Conservation (phyloP, 1,284 basidiomycete genomes). For the Pterulicium gracile region DNA sequence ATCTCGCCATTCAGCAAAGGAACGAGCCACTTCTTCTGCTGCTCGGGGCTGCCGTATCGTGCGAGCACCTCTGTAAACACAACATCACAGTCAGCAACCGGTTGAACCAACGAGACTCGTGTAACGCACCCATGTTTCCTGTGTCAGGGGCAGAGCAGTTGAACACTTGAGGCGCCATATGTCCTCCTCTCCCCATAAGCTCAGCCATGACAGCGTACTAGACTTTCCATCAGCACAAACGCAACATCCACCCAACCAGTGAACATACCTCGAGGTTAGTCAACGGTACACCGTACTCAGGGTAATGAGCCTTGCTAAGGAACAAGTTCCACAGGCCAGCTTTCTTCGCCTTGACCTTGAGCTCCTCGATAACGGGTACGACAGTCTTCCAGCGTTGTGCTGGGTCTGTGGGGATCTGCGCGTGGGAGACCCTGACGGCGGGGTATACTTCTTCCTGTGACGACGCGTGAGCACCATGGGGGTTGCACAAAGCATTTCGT, state of each 20-base stretch:
- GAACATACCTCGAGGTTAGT: slow-evolving; percentile 79
- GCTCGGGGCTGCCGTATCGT: slow-evolving; percentile 80
- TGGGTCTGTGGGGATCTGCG: slow-evolving; percentile 75
- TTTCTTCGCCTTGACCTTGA: slow-evolving; percentile 83
- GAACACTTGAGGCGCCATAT: slow-evolving; percentile 75
- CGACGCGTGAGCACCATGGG: slow-evolving; percentile 3
- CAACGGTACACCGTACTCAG: slow-evolving; percentile 78
- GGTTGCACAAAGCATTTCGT: too few relatives aligned
- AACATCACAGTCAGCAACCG: slow-evolving; percentile 6
- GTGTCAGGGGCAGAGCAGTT: slow-evolving; percentile 96
- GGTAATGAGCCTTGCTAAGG: slow-evolving; percentile 89
- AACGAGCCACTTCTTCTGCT: slow-evolving; percentile 86
- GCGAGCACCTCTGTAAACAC: slow-evolving; percentile 90
- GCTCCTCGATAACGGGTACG: slow-evolving; percentile 72
- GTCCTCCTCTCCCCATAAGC: slow-evolving; percentile 76
- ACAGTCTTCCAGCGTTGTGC: slow-evolving; percentile 76
- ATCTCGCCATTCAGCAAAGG: slow-evolving; percentile 90
- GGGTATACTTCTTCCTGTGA: slow-evolving; percentile 82
- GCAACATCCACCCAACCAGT: slow-evolving; percentile 1
- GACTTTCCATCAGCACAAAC: slow-evolving; percentile 4
- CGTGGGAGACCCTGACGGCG: slow-evolving; percentile 67
- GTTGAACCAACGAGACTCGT: too few relatives aligned
- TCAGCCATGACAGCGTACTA: slow-evolving; percentile 97
- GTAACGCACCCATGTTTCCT: slow-evolving; percentile 80
- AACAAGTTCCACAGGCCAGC: slow-evolving; percentile 96